A percentile compares a stretch with the other conserved stretches of the same genome.
phyloP scores from a whole-genome alignment of 768 basidiomycete genomes.

The Agaricus sinodeliciosus region DNA sequence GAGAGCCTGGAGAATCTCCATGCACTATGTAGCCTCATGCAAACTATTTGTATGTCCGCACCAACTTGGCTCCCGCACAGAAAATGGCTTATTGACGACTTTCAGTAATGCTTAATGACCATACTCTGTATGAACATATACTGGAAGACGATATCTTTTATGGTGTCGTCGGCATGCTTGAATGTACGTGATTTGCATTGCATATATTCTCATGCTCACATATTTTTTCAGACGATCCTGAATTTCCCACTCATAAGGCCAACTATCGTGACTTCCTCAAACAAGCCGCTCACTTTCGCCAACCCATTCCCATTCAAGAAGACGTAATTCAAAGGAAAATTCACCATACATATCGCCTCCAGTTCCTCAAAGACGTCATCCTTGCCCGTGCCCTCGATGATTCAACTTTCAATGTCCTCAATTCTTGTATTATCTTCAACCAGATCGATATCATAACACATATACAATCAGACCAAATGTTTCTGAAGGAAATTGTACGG shows the following conservation, averaged over 20 bases:
- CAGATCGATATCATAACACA: slow-evolving; percentile 96
- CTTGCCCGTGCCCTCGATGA: slow-evolving; percentile 93
- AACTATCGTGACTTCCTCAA: slow-evolving; percentile 93
- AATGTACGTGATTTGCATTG: slow-evolving; percentile 61
- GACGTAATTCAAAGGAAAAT: slow-evolving; percentile 75
- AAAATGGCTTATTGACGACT: slow-evolving; percentile 1
- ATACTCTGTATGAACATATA: slow-evolving; percentile 90
- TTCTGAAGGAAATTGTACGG: slow-evolving; percentile 73
- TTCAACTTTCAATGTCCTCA: slow-evolving; percentile 93
- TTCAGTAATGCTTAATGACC: slow-evolving; percentile 91
- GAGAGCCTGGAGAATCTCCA: slow-evolving; percentile 89
- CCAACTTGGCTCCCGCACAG: not conserved
- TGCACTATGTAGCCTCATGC: slow-evolving; percentile 86
- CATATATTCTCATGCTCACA: slow-evolving; percentile 8
- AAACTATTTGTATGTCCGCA: slow-evolving; percentile 70
- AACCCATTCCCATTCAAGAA: slow-evolving; percentile 83
- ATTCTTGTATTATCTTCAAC: slow-evolving; percentile 97
- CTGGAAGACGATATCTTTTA: slow-evolving; percentile 89
- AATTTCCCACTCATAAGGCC: slow-evolving; percentile 94
- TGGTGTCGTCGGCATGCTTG: slow-evolving; percentile 92
- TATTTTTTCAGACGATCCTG: slow-evolving; percentile 74
- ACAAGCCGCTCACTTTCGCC: slow-evolving; percentile 77
- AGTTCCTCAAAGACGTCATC: slow-evolving; percentile 97
- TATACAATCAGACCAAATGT: slow-evolving; percentile 69
- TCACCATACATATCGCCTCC: slow-evolving; percentile 94